Evolutionary conservation across 768 basidiomycete genomes (phyloP).

Genomic region (Mycena amicta): DNA sequence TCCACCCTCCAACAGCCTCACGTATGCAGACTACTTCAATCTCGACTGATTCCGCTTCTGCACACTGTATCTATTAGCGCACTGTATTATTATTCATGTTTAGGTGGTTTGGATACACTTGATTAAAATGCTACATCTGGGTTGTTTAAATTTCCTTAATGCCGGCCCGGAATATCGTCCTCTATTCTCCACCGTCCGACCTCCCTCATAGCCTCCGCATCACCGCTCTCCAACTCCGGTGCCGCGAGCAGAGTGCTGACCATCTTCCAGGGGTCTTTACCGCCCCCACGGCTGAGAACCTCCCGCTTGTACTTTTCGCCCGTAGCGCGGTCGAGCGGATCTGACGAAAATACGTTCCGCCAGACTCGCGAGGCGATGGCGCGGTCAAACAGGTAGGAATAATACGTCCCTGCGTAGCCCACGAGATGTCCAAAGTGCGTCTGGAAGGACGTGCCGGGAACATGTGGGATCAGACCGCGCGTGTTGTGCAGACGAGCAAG

Average conservation of each 20-base stretch:
- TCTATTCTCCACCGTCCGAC: slow-evolving; percentile 90
- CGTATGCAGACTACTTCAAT: no score
- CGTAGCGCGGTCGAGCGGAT: slow-evolving; percentile 68
- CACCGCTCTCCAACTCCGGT: slow-evolving; percentile 70
- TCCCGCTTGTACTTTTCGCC: slow-evolving; percentile 84
- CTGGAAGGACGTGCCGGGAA: slow-evolving; percentile 87
- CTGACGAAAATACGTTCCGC: slow-evolving; percentile 66
- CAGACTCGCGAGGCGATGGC: slow-evolving; percentile 95
- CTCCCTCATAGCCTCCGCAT: slow-evolving; percentile 81
- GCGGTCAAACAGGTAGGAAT: slow-evolving; percentile 95
- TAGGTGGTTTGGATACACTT: background rate
- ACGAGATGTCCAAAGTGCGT: slow-evolving; percentile 95
- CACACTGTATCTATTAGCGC: background rate
- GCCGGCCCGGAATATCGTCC: slow-evolving; percentile 67
- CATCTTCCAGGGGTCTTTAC: slow-evolving; percentile 94
- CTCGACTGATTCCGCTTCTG: background rate
- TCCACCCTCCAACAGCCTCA: background rate
- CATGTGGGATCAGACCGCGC: slow-evolving; percentile 81
- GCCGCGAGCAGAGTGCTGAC: slow-evolving; percentile 68
- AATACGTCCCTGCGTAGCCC: slow-evolving; percentile 97
- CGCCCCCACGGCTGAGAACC: slow-evolving; percentile 82
- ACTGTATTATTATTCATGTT: background rate
- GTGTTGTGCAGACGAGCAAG: slow-evolving; percentile 63
- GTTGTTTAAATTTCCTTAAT: slow-evolving; percentile 37
- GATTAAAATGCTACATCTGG: background rate